Evolutionary conservation across 139 green algal genomes (phyloP).

Genomic region (Chlamydomonas asymmetrica): DNA sequence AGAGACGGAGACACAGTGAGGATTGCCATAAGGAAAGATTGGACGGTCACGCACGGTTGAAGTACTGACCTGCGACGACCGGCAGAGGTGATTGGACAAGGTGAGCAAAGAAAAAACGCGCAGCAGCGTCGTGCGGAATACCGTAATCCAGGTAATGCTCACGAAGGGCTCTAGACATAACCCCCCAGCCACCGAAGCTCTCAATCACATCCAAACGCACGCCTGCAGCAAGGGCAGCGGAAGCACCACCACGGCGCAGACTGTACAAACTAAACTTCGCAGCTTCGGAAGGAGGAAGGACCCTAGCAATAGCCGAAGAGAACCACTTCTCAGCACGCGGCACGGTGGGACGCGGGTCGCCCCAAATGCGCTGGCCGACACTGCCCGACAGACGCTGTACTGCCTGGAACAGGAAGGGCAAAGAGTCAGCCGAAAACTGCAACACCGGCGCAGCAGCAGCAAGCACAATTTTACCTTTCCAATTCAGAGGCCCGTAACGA

Average conservation of each 20-base stretch:
- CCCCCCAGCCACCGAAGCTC: neutral
- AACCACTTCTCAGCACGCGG: neutral
- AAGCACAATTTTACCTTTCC: neutral
- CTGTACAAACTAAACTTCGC: neutral
- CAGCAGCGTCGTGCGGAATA: neutral
- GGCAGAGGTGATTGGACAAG: neutral
- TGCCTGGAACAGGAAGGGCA: neutral
- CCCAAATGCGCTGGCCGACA: neutral
- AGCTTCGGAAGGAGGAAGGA: neutral
- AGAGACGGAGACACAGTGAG: neutral
- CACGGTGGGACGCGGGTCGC: neutral
- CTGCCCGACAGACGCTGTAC: neutral
- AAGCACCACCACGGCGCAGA: conserved; percentile 2
- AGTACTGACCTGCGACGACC: neutral
- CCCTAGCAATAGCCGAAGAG: neutral
- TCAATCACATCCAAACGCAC: conserved; percentile 6
- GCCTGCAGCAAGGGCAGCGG: neutral
- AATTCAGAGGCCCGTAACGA: neutral
- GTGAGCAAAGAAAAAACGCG: neutral
- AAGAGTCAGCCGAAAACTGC: neutral
- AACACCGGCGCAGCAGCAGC: neutral
- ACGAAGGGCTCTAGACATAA: neutral
- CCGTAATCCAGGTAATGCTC: conserved; percentile 9
- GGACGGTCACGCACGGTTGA: neutral
- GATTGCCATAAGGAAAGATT: conserved; percentile 1